phyloP scores from a whole-genome alignment of 2,329 filamentous ascomycete species.

The Curvularia eragrostidis region DNA sequence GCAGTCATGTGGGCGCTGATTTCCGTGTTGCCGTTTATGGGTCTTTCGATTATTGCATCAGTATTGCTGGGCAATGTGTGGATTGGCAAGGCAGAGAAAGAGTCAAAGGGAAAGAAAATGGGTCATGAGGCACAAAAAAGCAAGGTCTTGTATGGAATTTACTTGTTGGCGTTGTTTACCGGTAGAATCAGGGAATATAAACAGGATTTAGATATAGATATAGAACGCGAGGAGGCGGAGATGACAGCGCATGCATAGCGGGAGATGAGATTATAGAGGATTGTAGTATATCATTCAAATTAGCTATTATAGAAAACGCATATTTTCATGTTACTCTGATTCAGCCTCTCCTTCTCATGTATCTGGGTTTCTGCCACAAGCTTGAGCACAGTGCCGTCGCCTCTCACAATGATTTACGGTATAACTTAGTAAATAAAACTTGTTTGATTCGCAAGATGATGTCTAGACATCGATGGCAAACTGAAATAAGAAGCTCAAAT shows the following conservation, averaged over 20 bases:
- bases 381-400: not conserved
- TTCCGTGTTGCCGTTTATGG: conserved; percentile 66
- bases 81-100: conserved; percentile 49
- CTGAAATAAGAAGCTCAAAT: not conserved
- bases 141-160: conserved; percentile 29
- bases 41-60: conserved; percentile 55
- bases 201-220: conserved; percentile 26
- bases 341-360: not conserved
- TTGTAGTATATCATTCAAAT: too few species aligned
- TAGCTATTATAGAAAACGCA: not conserved
- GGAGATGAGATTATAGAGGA: not conserved
- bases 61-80: conserved; percentile 60
- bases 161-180: conserved; percentile 25
- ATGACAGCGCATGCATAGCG: not conserved
- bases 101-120: conserved; percentile 18
- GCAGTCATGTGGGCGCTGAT: conserved; percentile 72
- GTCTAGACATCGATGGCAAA: not conserved
- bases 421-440: not conserved
- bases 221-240: conserved; percentile 12
- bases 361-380: not conserved
- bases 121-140: conserved; percentile 17
- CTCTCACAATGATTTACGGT: not conserved
- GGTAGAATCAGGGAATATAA: conserved; percentile 17
- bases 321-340: not conserved
- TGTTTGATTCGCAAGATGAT: not conserved